Conservation (phyloP, 75 land plant genomes). For the Pinus tabuliformis region DNA sequence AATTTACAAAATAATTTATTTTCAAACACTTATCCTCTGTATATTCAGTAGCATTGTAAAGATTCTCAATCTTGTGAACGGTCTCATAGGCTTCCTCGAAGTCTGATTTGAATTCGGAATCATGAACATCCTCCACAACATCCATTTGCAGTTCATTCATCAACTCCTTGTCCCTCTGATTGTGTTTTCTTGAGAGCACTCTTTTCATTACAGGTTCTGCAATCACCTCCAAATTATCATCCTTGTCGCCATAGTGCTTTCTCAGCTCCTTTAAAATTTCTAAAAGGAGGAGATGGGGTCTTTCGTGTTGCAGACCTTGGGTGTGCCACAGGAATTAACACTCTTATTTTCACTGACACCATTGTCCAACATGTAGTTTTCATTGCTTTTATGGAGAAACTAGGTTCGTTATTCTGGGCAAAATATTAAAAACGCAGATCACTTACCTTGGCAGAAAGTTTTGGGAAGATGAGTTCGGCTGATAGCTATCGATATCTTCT, state of each 20-base stretch:
- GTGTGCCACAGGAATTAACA: too few species aligned
- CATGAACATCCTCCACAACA: conserved; percentile 25
- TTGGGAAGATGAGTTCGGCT: too few species aligned
- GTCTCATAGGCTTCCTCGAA: conserved; percentile 42
- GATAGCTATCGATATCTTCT: too few species aligned
- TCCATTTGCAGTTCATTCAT: conserved; percentile 22
- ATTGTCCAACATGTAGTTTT: too few species aligned
- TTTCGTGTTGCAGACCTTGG: too few species aligned
- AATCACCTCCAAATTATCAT: conserved; percentile 27
- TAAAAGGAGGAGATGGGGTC: too few species aligned
- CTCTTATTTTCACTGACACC: too few species aligned
- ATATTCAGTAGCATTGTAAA: conserved; percentile 38
- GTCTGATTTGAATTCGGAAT: conserved; percentile 49
- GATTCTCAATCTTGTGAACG: conserved; percentile 48
- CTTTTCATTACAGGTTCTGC: conserved; percentile 36
- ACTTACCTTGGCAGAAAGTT: too few species aligned
- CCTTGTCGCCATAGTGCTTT: conserved; percentile 32
- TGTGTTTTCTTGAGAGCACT: conserved; percentile 35
- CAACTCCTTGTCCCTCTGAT: conserved; percentile 60
- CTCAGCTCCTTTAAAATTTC: conserved; percentile 34
- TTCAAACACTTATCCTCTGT: conserved; percentile 23
- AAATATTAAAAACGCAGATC: too few species aligned
- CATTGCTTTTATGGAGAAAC: too few species aligned
- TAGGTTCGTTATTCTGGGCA: too few species aligned
- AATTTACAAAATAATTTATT: neutral